These are phyloP conservation scores for Dentipellis fragilis DNA, from an alignment of 768 basidiomycete genomes.

Conservation along the genomic window DNA sequence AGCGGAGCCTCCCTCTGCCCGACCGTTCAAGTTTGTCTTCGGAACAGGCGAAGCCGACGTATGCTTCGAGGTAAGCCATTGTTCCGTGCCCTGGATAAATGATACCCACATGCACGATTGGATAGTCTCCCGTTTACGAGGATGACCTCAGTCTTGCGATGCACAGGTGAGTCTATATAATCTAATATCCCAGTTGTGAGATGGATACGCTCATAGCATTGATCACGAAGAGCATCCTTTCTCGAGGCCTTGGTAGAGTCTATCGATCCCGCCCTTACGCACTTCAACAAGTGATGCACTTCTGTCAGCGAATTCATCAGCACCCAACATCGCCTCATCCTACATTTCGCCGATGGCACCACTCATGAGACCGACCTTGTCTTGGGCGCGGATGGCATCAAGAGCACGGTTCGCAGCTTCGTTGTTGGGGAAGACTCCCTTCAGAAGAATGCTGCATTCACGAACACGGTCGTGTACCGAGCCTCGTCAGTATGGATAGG, in stretches of 20 bases:
- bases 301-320: constrained; percentile 10
- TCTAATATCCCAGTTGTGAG: no score
- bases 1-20: background rate
- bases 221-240: constrained; percentile 17
- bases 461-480: constrained; percentile 40
- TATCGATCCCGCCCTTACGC: constrained; percentile 28
- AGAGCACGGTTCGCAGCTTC: constrained; percentile 27
- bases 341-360: constrained; percentile 42
- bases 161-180: background rate
- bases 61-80: background rate
- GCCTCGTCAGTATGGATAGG: constrained; percentile 30
- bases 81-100: background rate
- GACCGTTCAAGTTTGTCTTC: background rate
- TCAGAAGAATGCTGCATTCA: constrained; percentile 27
- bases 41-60: background rate
- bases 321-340: constrained; percentile 18
- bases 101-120: background rate
- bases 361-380: constrained; percentile 36
- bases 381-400: constrained; percentile 31
- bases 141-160: background rate
- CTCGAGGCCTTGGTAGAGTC: constrained; percentile 36
- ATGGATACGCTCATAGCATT: background rate
- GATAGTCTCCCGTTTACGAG: background rate
- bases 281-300: constrained; percentile 42
- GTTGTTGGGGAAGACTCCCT: constrained; percentile 22